A percentile compares a stretch with the other conserved stretches of the same genome.
phyloP scores from a whole-genome alignment of 2,329 filamentous ascomycete genomes.

The Karstenula rhodostoma region DNA sequence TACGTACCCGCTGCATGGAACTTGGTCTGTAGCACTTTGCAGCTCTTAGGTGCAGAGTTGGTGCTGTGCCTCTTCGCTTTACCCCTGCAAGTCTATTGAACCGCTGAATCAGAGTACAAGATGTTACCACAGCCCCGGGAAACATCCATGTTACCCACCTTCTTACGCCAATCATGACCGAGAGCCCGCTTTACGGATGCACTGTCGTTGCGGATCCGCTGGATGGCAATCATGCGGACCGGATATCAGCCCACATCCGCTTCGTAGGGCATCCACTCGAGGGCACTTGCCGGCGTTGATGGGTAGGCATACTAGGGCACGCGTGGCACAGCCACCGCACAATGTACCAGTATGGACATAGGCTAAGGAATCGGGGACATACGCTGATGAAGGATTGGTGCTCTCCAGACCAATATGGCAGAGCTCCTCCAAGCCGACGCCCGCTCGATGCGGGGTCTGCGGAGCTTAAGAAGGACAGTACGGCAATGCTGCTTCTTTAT shows the following conservation, averaged over 20 bases:
- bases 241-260: slow-evolving; percentile 19
- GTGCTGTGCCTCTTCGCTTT: slow-evolving; percentile 9
- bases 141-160: slow-evolving; percentile 14
- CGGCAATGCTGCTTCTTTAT: slow-evolving; percentile 22
- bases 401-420: slow-evolving; percentile 28
- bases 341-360: slow-evolving; percentile 32
- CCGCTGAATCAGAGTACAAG: slow-evolving; percentile 23
- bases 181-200: slow-evolving; percentile 17
- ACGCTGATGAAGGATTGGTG: slow-evolving; percentile 26
- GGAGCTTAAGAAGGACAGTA: slow-evolving; percentile 34
- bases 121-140: slow-evolving; percentile 29
- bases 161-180: slow-evolving; percentile 32
- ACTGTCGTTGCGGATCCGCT: slow-evolving; percentile 44
- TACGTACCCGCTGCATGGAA: neutral
- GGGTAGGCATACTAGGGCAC: slow-evolving; percentile 22
- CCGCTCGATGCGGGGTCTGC: slow-evolving; percentile 41
- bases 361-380: slow-evolving; percentile 25
- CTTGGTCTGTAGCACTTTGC: slow-evolving; percentile 1
- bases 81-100: slow-evolving; percentile 26
- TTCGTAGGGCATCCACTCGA: slow-evolving; percentile 20
- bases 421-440: slow-evolving; percentile 34
- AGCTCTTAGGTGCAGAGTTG: neutral
- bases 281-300: slow-evolving; percentile 17
- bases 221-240: slow-evolving; percentile 20
- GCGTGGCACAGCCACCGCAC: slow-evolving; percentile 35